Evolutionary conservation across 371 early-diverging fungal species (phyloP), one percentile per base, ranked within the genome.

Genomic region (Mortierella sp.): DNA sequence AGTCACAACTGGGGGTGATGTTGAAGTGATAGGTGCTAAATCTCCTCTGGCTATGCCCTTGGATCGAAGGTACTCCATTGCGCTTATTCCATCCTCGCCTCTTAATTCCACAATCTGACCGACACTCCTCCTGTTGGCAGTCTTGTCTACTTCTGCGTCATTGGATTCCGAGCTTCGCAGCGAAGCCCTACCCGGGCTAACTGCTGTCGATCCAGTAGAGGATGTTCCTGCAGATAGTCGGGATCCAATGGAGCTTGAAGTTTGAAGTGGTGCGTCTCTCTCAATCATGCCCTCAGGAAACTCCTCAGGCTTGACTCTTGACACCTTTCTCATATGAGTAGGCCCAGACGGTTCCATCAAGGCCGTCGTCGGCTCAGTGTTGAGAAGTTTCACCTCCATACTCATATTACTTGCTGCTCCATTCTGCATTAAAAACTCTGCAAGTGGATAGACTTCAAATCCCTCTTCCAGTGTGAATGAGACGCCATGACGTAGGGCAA

Each of bases 401-500:
- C 76, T 81, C 60, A 72, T 58, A 28, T 81, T 81, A 50, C 81
- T 76, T 11, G 81, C 67, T 5, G 81, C 81, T 21, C 81, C 81
- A 32, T 81, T 81, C 60, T 65, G 76, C 32, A 81, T 65, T 72
- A 81, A 65, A 60, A 72, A 81, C 67, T 81, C 81, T 11, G 81
- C 81, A 63, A 81, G 57, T 2, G 81, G 81, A 24, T 81, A 81
- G 2, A 81, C 81, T 21, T 75, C 81, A 16, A 55, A 72, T 7
- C 64, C 63, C 10, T 65, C 57, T 33, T 81, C 76, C 16, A 75
- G 57, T 38, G 65, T 75, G 60, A 81, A 81, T 3, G 67, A 72
- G 2, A 69, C 66, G 11, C 76, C 81, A 55, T 81, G 72, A 22
- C 70, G 76, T 21, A 81, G 70, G 10, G 81, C 75, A 50, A 75